phyloP scores from a whole-genome alignment of 2,329 filamentous ascomycete species.

The Scedosporium boydii region DNA sequence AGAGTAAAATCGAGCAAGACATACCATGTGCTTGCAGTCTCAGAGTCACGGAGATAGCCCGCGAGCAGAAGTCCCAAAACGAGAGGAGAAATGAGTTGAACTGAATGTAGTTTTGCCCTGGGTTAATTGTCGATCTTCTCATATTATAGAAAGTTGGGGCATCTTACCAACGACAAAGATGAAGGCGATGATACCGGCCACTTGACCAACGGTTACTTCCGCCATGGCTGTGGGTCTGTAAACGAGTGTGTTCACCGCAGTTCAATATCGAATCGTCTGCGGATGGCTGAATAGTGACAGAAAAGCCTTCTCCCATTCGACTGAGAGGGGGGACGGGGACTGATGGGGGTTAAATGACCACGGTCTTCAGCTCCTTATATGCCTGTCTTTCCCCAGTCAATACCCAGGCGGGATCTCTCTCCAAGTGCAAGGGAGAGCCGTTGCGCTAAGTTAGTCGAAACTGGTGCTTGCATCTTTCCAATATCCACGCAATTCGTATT shows the following conservation, averaged over 20 bases:
- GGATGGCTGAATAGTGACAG: background rate
- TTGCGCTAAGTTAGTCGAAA: background rate
- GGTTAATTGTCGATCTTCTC: background rate
- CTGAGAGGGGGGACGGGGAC: background rate
- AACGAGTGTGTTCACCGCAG: background rate
- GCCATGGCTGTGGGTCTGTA: slow-evolving; percentile 7
- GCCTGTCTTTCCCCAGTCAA: background rate
- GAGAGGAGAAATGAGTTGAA: slow-evolving; percentile 25
- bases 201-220: slow-evolving; percentile 14
- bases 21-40: slow-evolving; percentile 27
- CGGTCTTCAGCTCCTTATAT: no score
- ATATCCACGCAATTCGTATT: background rate
- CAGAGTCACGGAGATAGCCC: slow-evolving; percentile 23
- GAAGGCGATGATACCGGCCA: slow-evolving; percentile 16
- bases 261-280: background rate
- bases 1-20: background rate
- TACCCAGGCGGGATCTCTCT: background rate
- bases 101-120: slow-evolving; percentile 12
- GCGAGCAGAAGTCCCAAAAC: slow-evolving; percentile 25
- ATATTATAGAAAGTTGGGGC: no score
- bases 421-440: no score
- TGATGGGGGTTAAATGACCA: no score
- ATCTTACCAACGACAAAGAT: slow-evolving; percentile 13
- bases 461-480: background rate
- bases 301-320: background rate